Percentiles rank a stretch among this genome's conserved stretches.
Evolutionary conservation across 1,284 basidiomycete genomes (phyloP).

Genomic region (Leccinum subrobustum): DNA sequence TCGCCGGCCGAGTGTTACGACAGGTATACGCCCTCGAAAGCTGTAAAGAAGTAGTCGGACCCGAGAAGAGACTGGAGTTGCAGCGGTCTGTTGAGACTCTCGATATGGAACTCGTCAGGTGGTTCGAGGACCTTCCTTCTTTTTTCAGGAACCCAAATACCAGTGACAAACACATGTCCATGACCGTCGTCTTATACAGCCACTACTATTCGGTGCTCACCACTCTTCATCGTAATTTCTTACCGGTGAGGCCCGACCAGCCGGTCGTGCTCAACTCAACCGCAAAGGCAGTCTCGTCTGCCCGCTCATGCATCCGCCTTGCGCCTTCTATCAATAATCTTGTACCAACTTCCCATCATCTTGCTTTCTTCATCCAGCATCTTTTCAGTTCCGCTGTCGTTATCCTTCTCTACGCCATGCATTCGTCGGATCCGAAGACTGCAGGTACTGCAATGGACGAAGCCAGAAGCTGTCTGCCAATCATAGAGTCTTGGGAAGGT

Average conservation of each 20-base stretch:
- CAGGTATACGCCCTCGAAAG: constrained; percentile 78
- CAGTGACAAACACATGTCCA: constrained; percentile 76
- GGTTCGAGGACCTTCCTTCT: constrained; percentile 75
- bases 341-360: constrained; percentile 83
- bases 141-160: constrained; percentile 70
- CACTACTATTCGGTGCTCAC: constrained; percentile 88
- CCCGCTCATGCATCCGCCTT: constrained; percentile 79
- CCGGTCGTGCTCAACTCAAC: constrained; percentile 64
- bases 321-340: constrained; percentile 84
- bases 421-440: constrained; percentile 67
- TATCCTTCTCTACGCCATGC: constrained; percentile 84
- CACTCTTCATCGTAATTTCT: constrained; percentile 85
- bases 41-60: constrained; percentile 70
- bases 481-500: constrained; percentile 81
- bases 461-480: constrained; percentile 69
- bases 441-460: constrained; percentile 78
- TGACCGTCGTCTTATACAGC: constrained; percentile 86
- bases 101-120: constrained; percentile 73
- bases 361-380: constrained; percentile 90
- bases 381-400: constrained; percentile 90
- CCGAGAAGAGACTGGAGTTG: constrained; percentile 69
- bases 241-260: constrained; percentile 72
- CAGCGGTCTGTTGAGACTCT: constrained; percentile 74
- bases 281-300: constrained; percentile 74
- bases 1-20: constrained; percentile 78